Evolutionary conservation across 202 grass and related monocot species (phyloP).

Genomic region (Alloteropsis angusta): DNA sequence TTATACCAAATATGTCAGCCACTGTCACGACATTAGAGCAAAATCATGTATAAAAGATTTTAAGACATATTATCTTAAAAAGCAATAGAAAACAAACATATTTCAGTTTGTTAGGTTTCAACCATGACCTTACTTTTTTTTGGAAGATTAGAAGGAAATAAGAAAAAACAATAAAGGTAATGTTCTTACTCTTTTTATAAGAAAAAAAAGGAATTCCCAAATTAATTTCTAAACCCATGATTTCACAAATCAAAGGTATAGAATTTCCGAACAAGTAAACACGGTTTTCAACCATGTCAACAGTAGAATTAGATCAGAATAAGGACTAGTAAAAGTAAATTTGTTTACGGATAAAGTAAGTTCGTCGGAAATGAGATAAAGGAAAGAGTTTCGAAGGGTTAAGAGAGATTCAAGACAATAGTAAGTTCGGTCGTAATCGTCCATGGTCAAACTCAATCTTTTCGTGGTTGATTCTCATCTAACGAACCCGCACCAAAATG

Average conservation of each 20-base stretch:
- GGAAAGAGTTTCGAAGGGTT: no score
- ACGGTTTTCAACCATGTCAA: neutral
- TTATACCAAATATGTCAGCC: neutral
- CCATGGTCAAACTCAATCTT: neutral
- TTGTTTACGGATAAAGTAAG: no score
- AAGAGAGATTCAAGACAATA: neutral
- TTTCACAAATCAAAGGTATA: neutral
- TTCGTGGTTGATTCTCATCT: neutral
- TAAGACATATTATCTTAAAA: neutral
- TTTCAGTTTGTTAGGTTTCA: no score
- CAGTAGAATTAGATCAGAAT: no score
- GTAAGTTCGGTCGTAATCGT: neutral
- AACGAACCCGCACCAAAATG: constrained; percentile 6
- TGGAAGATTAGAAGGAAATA: no score
- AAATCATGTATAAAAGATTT: neutral
- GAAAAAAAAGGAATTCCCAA: neutral
- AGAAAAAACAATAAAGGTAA: neutral
- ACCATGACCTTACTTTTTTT: no score
- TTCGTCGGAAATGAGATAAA: no score
- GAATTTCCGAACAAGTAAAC: neutral
- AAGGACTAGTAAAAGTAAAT: no score
- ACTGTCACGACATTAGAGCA: neutral
- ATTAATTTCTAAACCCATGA: neutral
- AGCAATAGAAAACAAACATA: neutral
- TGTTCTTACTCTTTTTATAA: neutral